Conservation (phyloP, 305 asterid genomes). For the Fraxinus latifolia region DNA sequence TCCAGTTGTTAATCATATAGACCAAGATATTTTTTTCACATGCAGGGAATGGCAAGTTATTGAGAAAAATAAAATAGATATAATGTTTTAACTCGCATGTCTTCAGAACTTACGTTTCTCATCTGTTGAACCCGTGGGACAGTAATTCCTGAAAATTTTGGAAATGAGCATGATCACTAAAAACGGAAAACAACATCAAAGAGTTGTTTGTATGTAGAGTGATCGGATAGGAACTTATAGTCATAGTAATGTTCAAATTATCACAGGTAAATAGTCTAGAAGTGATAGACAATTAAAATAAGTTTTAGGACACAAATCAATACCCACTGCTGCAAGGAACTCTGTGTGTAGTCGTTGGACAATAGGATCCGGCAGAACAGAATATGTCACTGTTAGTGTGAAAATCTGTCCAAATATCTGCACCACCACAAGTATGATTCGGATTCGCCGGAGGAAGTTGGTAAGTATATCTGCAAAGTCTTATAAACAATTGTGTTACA, state of each 20-base stretch:
- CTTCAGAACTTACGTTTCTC: constrained; percentile 48
- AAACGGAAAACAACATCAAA: neutral
- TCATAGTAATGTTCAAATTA: neutral
- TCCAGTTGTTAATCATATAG: neutral
- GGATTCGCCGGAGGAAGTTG: constrained; percentile 61
- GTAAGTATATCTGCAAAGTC: constrained; percentile 59
- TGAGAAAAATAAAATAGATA: neutral
- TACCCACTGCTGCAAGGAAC: constrained; percentile 74
- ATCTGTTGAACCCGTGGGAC: constrained; percentile 70
- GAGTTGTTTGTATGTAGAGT: neutral
- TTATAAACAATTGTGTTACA: constrained; percentile 20
- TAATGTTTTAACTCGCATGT: constrained; percentile 4
- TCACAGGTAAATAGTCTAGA: neutral
- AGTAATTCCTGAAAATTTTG: constrained; percentile 58
- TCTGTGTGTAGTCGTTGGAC: constrained; percentile 61
- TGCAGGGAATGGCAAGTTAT: neutral
- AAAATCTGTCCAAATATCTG: constrained; percentile 83
- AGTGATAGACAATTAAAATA: neutral
- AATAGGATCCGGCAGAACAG: constrained; percentile 80
- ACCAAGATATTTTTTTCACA: neutral
- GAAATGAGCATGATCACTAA: constrained; percentile 18
- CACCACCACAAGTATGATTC: constrained; percentile 87
- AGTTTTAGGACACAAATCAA: constrained; percentile 22
- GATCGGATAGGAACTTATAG: neutral
- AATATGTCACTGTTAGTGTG: constrained; percentile 51